Percentiles rank a stretch among this genome's conserved stretches.
Conservation (phyloP, 257 asterid genomes). For the Scutellaria galericulata region DNA sequence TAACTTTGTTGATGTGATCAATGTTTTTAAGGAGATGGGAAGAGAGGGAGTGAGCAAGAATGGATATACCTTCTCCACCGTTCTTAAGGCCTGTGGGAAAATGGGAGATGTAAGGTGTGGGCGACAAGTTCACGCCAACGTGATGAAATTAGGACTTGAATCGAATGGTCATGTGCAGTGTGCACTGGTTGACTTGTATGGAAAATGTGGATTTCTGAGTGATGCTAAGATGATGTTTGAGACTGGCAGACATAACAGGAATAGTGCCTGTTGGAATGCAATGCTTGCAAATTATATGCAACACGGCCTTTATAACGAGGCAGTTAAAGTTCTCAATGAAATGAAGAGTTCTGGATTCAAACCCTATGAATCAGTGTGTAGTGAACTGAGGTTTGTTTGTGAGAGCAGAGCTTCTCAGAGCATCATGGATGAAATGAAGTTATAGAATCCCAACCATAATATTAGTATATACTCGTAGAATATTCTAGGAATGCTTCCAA, state of each 20-base stretch:
- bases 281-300: slow-evolving; percentile 52
- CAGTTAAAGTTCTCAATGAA: slow-evolving; percentile 46
- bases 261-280: slow-evolving; percentile 63
- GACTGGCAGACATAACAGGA: slow-evolving; percentile 38
- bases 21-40: slow-evolving; percentile 70
- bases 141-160: slow-evolving; percentile 70
- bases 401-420: slow-evolving; percentile 33
- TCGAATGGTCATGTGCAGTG: slow-evolving; percentile 59
- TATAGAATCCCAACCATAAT: not conserved
- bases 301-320: slow-evolving; percentile 57
- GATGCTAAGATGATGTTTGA: slow-evolving; percentile 58
- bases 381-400: slow-evolving; percentile 51
- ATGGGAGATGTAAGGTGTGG: slow-evolving; percentile 56
- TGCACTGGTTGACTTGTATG: slow-evolving; percentile 68
- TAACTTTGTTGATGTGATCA: slow-evolving; percentile 45
- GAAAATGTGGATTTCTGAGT: slow-evolving; percentile 54
- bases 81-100: slow-evolving; percentile 72
- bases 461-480: not conserved
- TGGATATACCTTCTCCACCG: slow-evolving; percentile 58
- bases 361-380: slow-evolving; percentile 57
- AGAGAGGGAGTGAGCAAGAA: slow-evolving; percentile 64
- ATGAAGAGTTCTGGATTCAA: slow-evolving; percentile 63
- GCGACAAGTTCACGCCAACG: slow-evolving; percentile 68
- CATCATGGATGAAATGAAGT: slow-evolving; percentile 25
- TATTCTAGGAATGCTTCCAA: not conserved